Percentiles rank a stretch among this genome's conserved stretches.
Evolutionary conservation across 1,284 basidiomycete genomes (phyloP).

Genomic region (Pulchroboletus neoregius): DNA sequence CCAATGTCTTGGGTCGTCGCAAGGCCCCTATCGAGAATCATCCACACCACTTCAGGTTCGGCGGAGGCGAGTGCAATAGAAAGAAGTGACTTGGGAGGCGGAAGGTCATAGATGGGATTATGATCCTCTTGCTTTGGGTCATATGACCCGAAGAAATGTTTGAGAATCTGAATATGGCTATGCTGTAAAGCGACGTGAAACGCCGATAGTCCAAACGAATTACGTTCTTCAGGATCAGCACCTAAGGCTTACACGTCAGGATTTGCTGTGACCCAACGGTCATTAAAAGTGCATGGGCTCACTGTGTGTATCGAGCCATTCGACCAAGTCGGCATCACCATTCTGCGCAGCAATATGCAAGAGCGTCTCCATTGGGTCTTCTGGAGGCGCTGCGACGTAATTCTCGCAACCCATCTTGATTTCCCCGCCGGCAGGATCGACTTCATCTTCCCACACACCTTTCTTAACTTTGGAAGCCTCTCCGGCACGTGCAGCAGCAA

Average conservation of each 20-base stretch:
- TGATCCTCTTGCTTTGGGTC: conserved; percentile 46
- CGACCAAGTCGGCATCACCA: conserved; percentile 53
- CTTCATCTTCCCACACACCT: conserved; percentile 61
- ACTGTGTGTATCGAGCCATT: conserved; percentile 72
- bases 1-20: conserved; percentile 46
- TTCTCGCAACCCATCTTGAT: conserved; percentile 52
- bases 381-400: conserved; percentile 44
- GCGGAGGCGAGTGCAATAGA: conserved; percentile 54
- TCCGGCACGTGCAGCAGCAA: conserved; percentile 57
- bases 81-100: conserved; percentile 43
- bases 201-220: conserved; percentile 52
- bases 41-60: conserved; percentile 59
- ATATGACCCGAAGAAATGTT: conserved; percentile 56
- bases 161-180: conserved; percentile 48
- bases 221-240: conserved; percentile 65
- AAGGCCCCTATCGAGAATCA: conserved; percentile 56
- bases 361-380: conserved; percentile 61
- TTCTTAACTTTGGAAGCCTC: conserved; percentile 53
- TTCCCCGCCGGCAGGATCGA: conserved; percentile 69
- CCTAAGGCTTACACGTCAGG: conserved; percentile 39
- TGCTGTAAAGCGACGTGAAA: conserved; percentile 61
- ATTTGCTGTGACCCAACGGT: conserved; percentile 20
- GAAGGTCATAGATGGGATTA: conserved; percentile 43
- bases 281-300: conserved; percentile 30
- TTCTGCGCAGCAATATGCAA: conserved; percentile 58